Evolutionary conservation across 768 basidiomycete species (phyloP).

Genomic region (Lactifluus subvellereus): DNA sequence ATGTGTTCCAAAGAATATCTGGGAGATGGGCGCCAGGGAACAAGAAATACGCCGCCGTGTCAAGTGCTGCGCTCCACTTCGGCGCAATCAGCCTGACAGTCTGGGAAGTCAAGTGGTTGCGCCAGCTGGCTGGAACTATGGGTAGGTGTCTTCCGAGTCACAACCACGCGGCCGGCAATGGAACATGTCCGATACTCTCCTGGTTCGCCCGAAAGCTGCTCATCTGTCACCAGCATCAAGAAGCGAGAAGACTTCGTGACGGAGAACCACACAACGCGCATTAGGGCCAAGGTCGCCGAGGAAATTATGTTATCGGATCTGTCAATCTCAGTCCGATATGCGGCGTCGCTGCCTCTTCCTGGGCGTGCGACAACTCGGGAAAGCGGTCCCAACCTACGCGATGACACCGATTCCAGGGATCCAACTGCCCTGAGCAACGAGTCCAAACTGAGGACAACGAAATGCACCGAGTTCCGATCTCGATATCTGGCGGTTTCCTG

Average conservation of each 20-base stretch:
- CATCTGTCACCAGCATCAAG: neutral
- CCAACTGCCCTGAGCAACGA: neutral
- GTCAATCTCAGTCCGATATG: slow-evolving; percentile 5
- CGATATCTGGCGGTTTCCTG: slow-evolving; percentile 3
- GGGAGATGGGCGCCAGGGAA: slow-evolving; percentile 12
- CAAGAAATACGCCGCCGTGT: slow-evolving; percentile 3
- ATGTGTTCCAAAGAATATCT: slow-evolving; percentile 16
- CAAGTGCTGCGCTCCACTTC: neutral
- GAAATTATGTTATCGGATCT: slow-evolving; percentile 16
- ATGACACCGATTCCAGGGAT: neutral
- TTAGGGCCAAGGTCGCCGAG: slow-evolving; percentile 7
- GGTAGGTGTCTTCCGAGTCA: neutral
- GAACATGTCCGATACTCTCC: neutral
- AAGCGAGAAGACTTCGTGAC: neutral
- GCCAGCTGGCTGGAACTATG: slow-evolving; percentile 4
- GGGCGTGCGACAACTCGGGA: neutral
- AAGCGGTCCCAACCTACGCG: neutral
- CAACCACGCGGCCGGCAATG: neutral
- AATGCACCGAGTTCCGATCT: slow-evolving; percentile 3
- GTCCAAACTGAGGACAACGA: neutral
- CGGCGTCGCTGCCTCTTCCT: neutral
- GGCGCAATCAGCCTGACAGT: slow-evolving; percentile 21
- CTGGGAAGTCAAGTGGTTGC: slow-evolving; percentile 4
- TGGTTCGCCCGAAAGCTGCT: slow-evolving; percentile 1
- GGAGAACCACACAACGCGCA: neutral